Percentiles rank a stretch among this genome's conserved stretches.
These are phyloP conservation scores for Akanthomyces muscarius DNA, from an alignment of 2,329 filamentous ascomycete species.

Conservation along the genomic window DNA sequence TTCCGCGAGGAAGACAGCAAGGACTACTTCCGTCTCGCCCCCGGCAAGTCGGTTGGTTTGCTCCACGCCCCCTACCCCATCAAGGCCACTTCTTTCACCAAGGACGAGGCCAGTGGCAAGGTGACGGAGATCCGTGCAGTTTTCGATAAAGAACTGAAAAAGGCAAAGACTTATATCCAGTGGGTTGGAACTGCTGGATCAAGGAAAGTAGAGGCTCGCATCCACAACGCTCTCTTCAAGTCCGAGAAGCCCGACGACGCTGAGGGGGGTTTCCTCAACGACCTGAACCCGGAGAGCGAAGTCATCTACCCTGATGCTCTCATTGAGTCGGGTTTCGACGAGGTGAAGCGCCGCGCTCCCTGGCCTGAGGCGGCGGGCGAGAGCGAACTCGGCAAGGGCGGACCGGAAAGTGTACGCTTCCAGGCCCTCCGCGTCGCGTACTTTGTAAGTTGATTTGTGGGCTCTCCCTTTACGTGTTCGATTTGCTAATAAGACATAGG, in stretches of 20 bases:
- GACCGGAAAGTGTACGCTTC: conserved; percentile 76
- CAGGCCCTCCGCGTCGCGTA: conserved; percentile 88
- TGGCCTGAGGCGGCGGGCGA: conserved; percentile 80
- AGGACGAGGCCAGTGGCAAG: conserved; percentile 55
- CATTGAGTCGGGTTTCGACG: conserved; percentile 78
- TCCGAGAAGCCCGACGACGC: conserved; percentile 75
- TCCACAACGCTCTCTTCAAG: conserved; percentile 82
- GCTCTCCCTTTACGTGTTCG: not conserved
- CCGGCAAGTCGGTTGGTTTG: conserved; percentile 67
- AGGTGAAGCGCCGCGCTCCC: conserved; percentile 67
- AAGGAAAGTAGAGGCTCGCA: conserved; percentile 67
- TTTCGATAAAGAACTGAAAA: conserved; percentile 67
- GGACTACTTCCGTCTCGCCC: conserved; percentile 71
- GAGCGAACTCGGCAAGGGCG: conserved; percentile 55
- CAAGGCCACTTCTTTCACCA: conserved; percentile 60
- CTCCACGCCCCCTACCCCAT: conserved; percentile 65
- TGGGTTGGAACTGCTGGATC: conserved; percentile 72
- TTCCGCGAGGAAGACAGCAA: conserved; percentile 66
- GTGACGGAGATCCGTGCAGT: conserved; percentile 56
- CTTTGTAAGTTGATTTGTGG: conserved; percentile 50
- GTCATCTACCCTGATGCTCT: conserved; percentile 72
- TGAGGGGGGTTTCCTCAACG: conserved; percentile 74
- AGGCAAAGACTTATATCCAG: conserved; percentile 81
- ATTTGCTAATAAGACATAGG: conserved; percentile 36
- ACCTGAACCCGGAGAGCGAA: conserved; percentile 82